phyloP scores from a whole-genome alignment of 768 basidiomycete genomes.

The Naganishia kalamii region DNA sequence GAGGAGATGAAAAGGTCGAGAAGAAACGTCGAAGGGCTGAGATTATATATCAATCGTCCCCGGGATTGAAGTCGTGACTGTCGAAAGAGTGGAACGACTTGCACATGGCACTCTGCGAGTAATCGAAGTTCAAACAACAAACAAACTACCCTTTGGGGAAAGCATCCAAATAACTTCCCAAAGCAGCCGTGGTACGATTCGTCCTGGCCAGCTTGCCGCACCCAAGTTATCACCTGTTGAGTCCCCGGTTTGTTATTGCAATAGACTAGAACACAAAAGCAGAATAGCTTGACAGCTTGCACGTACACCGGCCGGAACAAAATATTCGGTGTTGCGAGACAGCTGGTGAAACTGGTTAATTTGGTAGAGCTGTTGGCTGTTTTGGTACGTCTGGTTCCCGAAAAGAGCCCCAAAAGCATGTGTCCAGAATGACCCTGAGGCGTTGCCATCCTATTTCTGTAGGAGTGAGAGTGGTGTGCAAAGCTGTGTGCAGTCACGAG shows the following conservation, averaged over 20 bases:
- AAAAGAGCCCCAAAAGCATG: no score
- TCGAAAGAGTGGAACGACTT: not conserved
- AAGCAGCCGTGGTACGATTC: conserved; percentile 13
- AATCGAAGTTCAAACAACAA: not conserved
- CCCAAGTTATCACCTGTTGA: not conserved
- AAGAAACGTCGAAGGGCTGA: not conserved
- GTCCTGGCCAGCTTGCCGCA: not conserved
- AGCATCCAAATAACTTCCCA: not conserved
- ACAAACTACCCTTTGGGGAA: conserved; percentile 1
- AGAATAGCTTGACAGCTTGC: no score
- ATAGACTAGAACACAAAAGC: not conserved
- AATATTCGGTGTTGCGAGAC: no score
- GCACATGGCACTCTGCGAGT: not conserved
- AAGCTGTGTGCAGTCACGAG: no score
- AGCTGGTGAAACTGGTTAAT: no score
- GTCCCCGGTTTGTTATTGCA: no score
- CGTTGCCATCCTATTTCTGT: no score
- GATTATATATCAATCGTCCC: not conserved
- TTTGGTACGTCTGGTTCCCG: no score
- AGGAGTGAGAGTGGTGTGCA: no score
- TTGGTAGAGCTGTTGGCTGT: no score
- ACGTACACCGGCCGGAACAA: no score
- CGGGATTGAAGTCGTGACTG: not conserved
- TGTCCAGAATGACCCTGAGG: no score
- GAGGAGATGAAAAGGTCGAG: not conserved